Base-by-base conservation (phyloP, 805 yeast species). In the Candida multigemmis region DNA sequence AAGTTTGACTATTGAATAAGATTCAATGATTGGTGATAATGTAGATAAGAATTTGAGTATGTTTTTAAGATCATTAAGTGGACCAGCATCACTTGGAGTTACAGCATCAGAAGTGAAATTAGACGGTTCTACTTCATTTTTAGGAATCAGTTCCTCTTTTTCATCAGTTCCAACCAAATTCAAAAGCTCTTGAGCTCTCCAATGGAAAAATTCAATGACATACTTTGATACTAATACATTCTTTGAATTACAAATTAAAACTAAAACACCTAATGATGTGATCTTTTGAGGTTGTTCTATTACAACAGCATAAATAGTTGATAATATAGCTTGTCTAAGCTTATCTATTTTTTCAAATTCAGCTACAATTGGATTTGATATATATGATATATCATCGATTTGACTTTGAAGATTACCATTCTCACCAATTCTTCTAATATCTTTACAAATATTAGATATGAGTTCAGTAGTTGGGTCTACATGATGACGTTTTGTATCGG, bases 251-350 rank as follows among this genome's bases (percentile, higher is more conserved):
- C 83, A 74, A 13, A 76, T 59, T 42, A 77, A 67, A 4, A 86
- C 56, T 37, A 85, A 60, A 6, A 77, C 73, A 15, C 85, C 69
- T 31, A 89, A 52, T n/a, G 77, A 69, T 9, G 77, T 73, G 33
- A 79, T 70, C 48, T 87, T 91, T 36, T 87, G 94, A 0, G 99
- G 97, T 51, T 89, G 96, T 51, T 91, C 97, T 16, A 71, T 54
- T 7, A 79, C 64, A 23, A 82, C 68, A 2, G 94, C 83, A 29
- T 68, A 67, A 14, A 86, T 45, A 2, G 83, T 80, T 25, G 67
- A 63, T 33, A 83, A 53, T 12, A 83, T 56, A 3, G 78, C 71
- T 18, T 54, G 56, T 33, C 83, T 63, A 35, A 78, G 70, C 27
- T 64, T 64, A 33, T 71, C 76, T 30, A 77, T 77, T 35, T 63